Evolutionary conservation across 257 asterid genomes (phyloP), one percentile per base, ranked within the genome.

Genomic region (Coffea canephora): DNA sequence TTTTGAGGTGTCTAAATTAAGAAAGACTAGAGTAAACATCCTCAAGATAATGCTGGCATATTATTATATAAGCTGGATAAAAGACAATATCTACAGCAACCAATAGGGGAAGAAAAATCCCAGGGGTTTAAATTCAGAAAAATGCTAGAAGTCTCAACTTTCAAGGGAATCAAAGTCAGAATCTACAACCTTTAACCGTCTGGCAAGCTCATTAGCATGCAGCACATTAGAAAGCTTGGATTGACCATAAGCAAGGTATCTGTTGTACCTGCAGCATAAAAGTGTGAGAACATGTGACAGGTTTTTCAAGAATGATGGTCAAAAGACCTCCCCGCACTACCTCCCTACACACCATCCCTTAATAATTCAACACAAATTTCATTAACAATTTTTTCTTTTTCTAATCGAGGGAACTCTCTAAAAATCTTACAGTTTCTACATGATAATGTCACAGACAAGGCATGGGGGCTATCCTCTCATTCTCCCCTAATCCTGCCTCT

Each of bases 211-310:
- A 59, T 90, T 89, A 2, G 96, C 89, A 31, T 94, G 98, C 79
- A 94, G 88, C 75, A 89, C 61, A 52, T 91, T 94, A 74, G 97
- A 87, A 55, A 94, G 97, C 86, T 94, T 94, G 80, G 98, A 92
- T 84, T 94, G 97, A 64, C 96, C 92, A 79, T 94, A 94, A 6
- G 98, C 97, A 77, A 64, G 71, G 70, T 75, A 83, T n/a, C 79
- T 86, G 69, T 5, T 69, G 82, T 91, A 91, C 75, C 98, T 94
- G 92, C 82, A 78, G 59, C 61, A 74, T 66, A 71, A 85, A 65
- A 80, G 45, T 52, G 64, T 39, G 15, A 72, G 69, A 48, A 78
- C 46, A 73, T 54, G 31, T 34, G 31, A 61, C 8, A 52, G 59
- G 14, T 23, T 39, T 39, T 39, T 50, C 57, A 50, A 50, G 15